Base-by-base conservation (phyloP, 2,329 filamentous ascomycete genomes). In the Albophoma yamanashiensis region DNA sequence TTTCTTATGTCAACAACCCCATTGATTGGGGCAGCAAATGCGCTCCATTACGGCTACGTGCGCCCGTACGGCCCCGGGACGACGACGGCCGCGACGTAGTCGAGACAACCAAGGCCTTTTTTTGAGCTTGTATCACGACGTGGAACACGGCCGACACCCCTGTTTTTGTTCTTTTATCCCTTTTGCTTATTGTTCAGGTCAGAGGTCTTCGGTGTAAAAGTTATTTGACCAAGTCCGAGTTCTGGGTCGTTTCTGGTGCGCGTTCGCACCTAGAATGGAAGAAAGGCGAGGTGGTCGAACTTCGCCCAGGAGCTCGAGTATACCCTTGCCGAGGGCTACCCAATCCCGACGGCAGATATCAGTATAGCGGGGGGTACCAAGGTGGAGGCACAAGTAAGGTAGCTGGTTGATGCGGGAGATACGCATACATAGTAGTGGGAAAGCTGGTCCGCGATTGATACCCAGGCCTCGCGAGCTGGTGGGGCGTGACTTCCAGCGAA, bases 71-170 rank as follows among this genome's bases (percentile, higher is more conserved):
- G 17, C 31, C 20, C 31, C 17, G n/a, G n/a, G 20, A 36, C 17
- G 17, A 9, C 39, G 11, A 57, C 20, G 3, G 22, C 39, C 2
- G 17, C 39, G 20, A 34, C 55, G 11, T 53, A 17, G n/a, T 34
- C 31, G 12, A 22, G 5, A 38, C 20, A 31, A 34, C 31, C 8
- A 14, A 45, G 17, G 20, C 39, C 2, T 57, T 42, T 31, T 17
- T 15, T 39, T 22, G 52, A 60, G 53, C 31, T 27, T 62, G 53
- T 58, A 59, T 62, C 45, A 62, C n/a, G 60, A 58, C n/a, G 58
- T 53, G 58, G 58, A 42, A 57, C n/a, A 58, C 58, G 58, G 53
- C 56, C 58, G 45, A 22, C 31, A 57, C 36, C 22, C 45, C 45
- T 47, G 40, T 55, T 42, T 22, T 34, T 47, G 42, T 7, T 42